A percentile compares a stretch with the other conserved stretches of the same genome.
Evolutionary conservation across 768 basidiomycete species (phyloP).

Genomic region (Phaeotremella fagi): DNA sequence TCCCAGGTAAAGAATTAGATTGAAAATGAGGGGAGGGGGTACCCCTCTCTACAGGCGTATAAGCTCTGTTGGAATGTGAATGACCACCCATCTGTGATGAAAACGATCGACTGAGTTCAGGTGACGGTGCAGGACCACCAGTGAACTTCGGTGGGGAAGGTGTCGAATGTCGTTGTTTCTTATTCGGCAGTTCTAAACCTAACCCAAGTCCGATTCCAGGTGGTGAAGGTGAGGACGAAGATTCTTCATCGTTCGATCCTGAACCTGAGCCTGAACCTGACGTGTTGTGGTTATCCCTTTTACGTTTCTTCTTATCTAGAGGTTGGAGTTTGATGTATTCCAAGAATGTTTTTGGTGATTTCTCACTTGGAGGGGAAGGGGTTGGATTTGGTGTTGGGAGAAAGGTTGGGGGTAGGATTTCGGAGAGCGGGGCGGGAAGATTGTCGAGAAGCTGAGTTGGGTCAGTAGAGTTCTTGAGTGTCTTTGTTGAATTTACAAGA

Average conservation of each 20-base stretch:
- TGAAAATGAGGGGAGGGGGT: not conserved
- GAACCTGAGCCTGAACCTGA: not conserved
- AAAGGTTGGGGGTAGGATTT: slow-evolving; percentile 28
- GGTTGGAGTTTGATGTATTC: slow-evolving; percentile 11
- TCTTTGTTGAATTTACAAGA: not conserved
- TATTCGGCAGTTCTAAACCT: slow-evolving; percentile 9
- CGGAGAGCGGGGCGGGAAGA: slow-evolving; percentile 33
- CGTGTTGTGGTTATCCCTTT: slow-evolving; percentile 6
- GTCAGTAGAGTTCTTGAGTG: not conserved
- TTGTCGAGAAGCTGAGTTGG: slow-evolving; percentile 16
- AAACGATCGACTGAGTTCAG: not conserved
- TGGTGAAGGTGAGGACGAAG: not conserved
- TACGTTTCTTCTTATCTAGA: slow-evolving; percentile 15
- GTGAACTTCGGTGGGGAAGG: not conserved
- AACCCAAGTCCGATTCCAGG: slow-evolving; percentile 15
- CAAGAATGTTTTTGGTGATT: slow-evolving; percentile 7
- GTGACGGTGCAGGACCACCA: not conserved
- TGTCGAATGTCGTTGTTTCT: not conserved
- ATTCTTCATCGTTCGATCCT: not conserved
- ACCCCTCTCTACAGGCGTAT: not conserved
- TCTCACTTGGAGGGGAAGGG: slow-evolving; percentile 17
- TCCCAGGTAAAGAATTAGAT: not conserved
- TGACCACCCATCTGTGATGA: not conserved
- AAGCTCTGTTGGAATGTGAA: not conserved
- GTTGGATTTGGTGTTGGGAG: slow-evolving; percentile 23